Evolutionary conservation across 768 basidiomycete genomes (phyloP), one percentile per base, ranked within the genome.

Genomic region (Crassisporium funariophilum): DNA sequence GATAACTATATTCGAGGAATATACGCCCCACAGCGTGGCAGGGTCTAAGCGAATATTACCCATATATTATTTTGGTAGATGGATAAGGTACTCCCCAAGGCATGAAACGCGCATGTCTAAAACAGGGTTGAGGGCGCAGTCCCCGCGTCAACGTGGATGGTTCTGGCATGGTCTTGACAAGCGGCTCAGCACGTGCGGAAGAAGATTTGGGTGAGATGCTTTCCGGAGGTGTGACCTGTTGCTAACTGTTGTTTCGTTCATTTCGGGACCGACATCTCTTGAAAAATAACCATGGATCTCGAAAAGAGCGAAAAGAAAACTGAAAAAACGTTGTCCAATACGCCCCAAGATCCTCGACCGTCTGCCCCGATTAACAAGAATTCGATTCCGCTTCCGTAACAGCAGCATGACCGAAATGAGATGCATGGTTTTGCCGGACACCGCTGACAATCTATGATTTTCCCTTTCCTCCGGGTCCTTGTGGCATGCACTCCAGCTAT

Each of bases 181-280:
- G 48, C 50, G 52, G 57, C 50, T 47, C 39, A 47, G 52, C 63
- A 67, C 65, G 63, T 64, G 65, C 61, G 45, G 50, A 48, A 54
- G 50, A 57, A 50, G 49, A 50, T 49, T 19, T 46, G 39, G 46
- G 25, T 47, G 48, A 48, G 49, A 39, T 44, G 46, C 54, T 57
- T 63, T 42, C 47, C 52, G 56, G 49, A 54, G 49, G 49, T 49
- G 54, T 49, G 47, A 55, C 53, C 60, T 53, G 55, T 60, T 55
- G 57, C 54, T 51, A 43, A n/a, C n/a, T n/a, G n/a, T n/a, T n/a
- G n/a, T n/a, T n/a, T n/a, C 43, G 54, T 63, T 64, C 63, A 63
- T 60, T 57, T 66, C 66, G 64, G 66, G 55, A 60, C 66, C 66
- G 66, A 60, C 56, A 55, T 46, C 40, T 46, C 47, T 58, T 22